A percentile compares a stretch with the other conserved stretches of the same genome.
phyloP scores from a whole-genome alignment of 2,329 filamentous ascomycete species.

The Orbilia quercus region DNA sequence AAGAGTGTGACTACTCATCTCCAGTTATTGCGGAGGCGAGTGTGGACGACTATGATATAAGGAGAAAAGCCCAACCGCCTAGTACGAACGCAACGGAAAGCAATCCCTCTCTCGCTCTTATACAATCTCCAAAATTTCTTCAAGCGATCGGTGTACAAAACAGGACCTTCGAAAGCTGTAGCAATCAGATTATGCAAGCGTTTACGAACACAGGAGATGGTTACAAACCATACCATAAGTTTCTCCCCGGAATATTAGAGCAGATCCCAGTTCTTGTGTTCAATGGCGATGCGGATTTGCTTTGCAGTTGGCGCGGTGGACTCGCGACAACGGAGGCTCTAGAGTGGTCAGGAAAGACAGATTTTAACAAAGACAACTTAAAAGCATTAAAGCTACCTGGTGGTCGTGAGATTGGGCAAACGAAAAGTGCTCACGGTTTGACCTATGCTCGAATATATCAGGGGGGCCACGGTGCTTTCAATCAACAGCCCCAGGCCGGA shows the following conservation, averaged over 20 bases:
- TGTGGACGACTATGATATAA: conserved; percentile 93
- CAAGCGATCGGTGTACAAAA: conserved; percentile 91
- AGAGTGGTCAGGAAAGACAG: conserved; percentile 88
- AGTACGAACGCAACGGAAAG: background rate
- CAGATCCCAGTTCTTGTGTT: conserved; percentile 96
- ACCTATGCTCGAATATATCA: conserved; percentile 89
- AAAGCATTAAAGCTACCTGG: conserved; percentile 74
- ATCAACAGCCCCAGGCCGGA: conserved; percentile 89
- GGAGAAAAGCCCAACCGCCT: conserved; percentile 63
- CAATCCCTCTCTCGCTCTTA: conserved; percentile 64
- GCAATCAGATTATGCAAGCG: conserved; percentile 98
- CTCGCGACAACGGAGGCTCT: conserved; percentile 92
- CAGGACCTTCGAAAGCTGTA: conserved; percentile 87
- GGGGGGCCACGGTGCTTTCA: conserved; percentile 96
- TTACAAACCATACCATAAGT: conserved; percentile 96
- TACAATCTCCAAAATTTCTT: conserved; percentile 85
- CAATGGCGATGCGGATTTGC: conserved; percentile 86
- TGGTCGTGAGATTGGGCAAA: conserved; percentile 73
- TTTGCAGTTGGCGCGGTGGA: conserved; percentile 99
- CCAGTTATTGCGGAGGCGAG: conserved; percentile 69
- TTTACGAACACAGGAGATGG: conserved; percentile 97
- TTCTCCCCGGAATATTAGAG: conserved; percentile 85
- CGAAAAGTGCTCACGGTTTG: conserved; percentile 92
- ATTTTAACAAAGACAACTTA: conserved; percentile 77
- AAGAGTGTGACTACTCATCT: background rate